A percentile compares a stretch with the other conserved stretches of the same genome.
These are phyloP conservation scores for Francoa sonchifolia DNA, from an alignment of 441 rosid species.

Conservation along the genomic window DNA sequence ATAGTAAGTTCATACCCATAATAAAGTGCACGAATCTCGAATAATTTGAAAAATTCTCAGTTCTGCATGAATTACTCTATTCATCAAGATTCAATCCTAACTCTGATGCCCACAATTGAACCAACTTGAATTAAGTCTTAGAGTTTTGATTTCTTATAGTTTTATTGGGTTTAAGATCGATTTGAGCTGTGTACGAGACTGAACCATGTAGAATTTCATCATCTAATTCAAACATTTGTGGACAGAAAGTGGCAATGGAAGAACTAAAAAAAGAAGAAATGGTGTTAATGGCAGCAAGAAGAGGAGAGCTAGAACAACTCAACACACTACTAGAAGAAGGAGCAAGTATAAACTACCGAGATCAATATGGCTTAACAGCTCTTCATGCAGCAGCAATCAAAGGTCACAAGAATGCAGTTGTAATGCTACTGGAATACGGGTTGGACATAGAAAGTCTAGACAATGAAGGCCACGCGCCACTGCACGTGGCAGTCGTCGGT, in stretches of 20 bases:
- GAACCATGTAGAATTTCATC: no score
- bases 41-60: no score
- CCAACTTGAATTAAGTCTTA: no score
- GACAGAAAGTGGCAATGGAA: constrained; percentile 20
- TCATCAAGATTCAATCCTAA: no score
- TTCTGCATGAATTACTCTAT: no score
- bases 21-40: no score
- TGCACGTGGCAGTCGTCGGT: constrained; percentile 43
- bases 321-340: constrained; percentile 19
- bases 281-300: constrained; percentile 34
- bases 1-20: no score
- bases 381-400: constrained; percentile 44
- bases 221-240: no score
- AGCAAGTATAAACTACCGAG: constrained; percentile 15
- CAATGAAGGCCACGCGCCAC: constrained; percentile 31
- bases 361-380: constrained; percentile 35
- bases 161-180: no score
- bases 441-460: constrained; percentile 25
- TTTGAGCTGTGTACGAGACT: no score
- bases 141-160: no score
- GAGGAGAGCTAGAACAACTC: constrained; percentile 20
- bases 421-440: constrained; percentile 23
- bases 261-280: constrained; percentile 25
- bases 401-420: constrained; percentile 23
- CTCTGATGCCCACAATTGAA: no score